Evolutionary conservation across 2,329 filamentous ascomycete genomes (phyloP).

Genomic region (Ophidiomyces ophidiicola): DNA sequence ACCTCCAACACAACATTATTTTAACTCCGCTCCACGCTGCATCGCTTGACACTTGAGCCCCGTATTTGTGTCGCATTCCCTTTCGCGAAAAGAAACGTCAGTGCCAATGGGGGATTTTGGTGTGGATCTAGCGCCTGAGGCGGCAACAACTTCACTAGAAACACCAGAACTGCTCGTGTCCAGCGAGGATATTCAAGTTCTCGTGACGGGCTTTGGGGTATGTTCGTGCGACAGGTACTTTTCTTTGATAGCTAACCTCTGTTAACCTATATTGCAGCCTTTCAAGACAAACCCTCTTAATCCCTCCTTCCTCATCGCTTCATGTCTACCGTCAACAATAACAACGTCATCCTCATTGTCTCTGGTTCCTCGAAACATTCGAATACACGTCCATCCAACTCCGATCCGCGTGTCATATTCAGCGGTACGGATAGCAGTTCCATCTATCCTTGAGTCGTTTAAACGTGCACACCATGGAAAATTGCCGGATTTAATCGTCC

Average conservation of each 20-base stretch:
- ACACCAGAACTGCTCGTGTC: background rate
- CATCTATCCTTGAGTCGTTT: conserved; percentile 46
- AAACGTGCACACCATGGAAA: conserved; percentile 29
- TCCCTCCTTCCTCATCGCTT: conserved; percentile 68
- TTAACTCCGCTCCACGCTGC: too few relatives aligned
- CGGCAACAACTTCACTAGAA: conserved; percentile 16
- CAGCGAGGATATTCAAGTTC: conserved; percentile 36
- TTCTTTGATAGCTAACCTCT: background rate
- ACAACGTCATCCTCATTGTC: conserved; percentile 28
- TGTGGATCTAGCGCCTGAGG: conserved; percentile 1
- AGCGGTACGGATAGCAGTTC: conserved; percentile 51
- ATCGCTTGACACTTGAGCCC: too few relatives aligned
- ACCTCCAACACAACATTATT: background rate
- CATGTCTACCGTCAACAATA: conserved; percentile 53
- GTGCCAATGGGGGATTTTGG: conserved; percentile 15
- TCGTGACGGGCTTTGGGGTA: conserved; percentile 39
- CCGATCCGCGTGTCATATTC: conserved; percentile 62
- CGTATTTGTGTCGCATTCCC: background rate
- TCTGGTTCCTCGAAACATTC: conserved; percentile 23
- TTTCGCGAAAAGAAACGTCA: background rate
- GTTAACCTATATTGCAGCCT: conserved; percentile 42
- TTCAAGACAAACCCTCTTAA: conserved; percentile 65
- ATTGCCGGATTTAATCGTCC: conserved; percentile 54
- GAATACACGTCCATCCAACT: conserved; percentile 44
- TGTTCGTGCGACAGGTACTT: conserved; percentile 12